These are phyloP conservation scores for Craterostigma plantagineum DNA, from an alignment of 257 asterid species.

Conservation along the genomic window DNA sequence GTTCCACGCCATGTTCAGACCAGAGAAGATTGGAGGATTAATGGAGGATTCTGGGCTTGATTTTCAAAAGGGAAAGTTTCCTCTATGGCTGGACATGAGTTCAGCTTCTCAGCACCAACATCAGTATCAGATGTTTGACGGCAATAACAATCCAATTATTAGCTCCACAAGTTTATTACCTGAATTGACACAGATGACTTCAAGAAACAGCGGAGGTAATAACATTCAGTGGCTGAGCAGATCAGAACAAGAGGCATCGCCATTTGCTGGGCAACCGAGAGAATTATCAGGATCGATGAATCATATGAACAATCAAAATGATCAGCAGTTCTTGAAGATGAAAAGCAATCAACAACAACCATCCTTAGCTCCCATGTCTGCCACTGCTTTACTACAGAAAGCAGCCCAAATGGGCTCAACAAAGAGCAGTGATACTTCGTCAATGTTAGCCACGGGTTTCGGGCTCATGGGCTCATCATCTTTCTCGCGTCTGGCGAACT, in stretches of 20 bases:
- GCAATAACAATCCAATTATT: constrained; percentile 9
- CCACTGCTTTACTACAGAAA: constrained; percentile 63
- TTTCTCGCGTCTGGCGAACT: constrained; percentile 15
- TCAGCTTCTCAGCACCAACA: constrained; percentile 8
- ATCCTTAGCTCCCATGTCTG: constrained; percentile 45
- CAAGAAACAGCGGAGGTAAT: constrained; percentile 43
- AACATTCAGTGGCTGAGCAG: constrained; percentile 13
- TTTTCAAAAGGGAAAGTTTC: constrained; percentile 34
- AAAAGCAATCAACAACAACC: background rate
- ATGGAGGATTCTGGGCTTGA: constrained; percentile 12
- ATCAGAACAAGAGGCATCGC: constrained; percentile 16
- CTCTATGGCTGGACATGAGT: constrained; percentile 44
- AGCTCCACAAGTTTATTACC: constrained; percentile 14
- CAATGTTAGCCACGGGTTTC: constrained; percentile 22
- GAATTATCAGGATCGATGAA: constrained; percentile 3
- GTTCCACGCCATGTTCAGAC: constrained; percentile 20
- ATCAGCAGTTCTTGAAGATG: constrained; percentile 19
- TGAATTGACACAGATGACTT: constrained; percentile 41
- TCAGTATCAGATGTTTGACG: too few species aligned
- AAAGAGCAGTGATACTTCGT: constrained; percentile 14
- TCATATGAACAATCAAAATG: constrained; percentile 17
- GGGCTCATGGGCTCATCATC: constrained; percentile 32
- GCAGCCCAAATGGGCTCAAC: constrained; percentile 92
- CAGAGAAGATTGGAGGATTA: constrained; percentile 15
- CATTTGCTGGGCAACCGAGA: constrained; percentile 7